Conservation (phyloP, 2,329 filamentous ascomycete species). For the Tympanopsis confertula region DNA sequence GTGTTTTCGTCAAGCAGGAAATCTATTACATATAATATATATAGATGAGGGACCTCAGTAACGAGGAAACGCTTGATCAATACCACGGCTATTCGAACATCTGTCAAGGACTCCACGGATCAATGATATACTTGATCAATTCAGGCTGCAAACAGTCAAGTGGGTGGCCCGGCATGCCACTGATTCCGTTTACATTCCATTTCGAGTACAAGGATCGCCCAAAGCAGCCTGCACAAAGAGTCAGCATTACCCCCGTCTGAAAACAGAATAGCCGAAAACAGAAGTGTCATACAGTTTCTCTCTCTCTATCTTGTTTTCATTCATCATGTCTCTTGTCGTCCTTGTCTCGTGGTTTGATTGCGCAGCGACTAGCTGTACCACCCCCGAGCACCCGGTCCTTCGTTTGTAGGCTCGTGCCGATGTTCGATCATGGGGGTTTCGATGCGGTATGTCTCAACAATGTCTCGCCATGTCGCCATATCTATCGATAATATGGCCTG, state of each 20-base stretch:
- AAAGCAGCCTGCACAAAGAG: too few relatives aligned
- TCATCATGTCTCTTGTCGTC: neutral
- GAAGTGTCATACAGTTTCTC: neutral
- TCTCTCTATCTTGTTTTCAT: neutral
- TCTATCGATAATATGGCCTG: neutral
- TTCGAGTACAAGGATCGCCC: too few relatives aligned
- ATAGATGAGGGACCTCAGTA: too few relatives aligned
- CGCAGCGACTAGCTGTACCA: slow-evolving; percentile 48
- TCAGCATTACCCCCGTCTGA: neutral
- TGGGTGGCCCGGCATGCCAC: too few relatives aligned
- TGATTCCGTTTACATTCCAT: too few relatives aligned
- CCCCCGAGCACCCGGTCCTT: slow-evolving; percentile 41
- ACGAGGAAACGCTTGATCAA: too few relatives aligned
- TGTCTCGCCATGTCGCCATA: neutral
- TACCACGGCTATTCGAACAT: too few relatives aligned
- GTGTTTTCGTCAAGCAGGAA: too few relatives aligned
- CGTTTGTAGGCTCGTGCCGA: slow-evolving; percentile 19
- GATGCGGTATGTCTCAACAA: neutral
- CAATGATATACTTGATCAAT: too few relatives aligned
- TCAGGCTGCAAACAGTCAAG: too few relatives aligned
- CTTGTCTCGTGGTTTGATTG: neutral
- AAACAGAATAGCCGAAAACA: neutral
- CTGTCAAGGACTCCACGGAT: too few relatives aligned
- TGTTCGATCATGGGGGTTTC: neutral
- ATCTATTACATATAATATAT: too few relatives aligned